A percentile compares a stretch with the other conserved stretches of the same genome.
These are phyloP conservation scores for Monilinia aucupariae DNA, from an alignment of 2,329 filamentous ascomycete species.

Conservation along the genomic window DNA sequence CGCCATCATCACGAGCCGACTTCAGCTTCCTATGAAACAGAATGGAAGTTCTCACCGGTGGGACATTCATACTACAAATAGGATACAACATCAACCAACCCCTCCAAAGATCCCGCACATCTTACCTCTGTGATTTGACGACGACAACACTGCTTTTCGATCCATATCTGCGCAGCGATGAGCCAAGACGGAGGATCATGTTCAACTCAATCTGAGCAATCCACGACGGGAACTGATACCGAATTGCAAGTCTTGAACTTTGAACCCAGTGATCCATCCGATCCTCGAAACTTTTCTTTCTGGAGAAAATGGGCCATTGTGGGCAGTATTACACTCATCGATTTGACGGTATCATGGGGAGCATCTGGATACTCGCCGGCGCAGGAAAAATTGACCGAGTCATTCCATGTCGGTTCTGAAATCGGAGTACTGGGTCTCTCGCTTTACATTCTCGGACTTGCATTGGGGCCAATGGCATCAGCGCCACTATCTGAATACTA, in stretches of 20 bases:
- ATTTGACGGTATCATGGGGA: slow-evolving; percentile 39
- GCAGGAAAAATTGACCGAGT: slow-evolving; percentile 38
- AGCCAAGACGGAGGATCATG: neutral
- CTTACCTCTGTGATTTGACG: neutral
- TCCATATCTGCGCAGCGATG: neutral
- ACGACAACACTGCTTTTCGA: neutral
- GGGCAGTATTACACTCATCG: slow-evolving; percentile 32
- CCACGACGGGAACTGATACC: neutral
- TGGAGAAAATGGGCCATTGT: slow-evolving; percentile 37
- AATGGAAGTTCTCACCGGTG: neutral
- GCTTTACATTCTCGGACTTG: slow-evolving; percentile 44
- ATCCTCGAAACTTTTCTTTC: slow-evolving; percentile 35
- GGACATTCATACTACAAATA: neutral
- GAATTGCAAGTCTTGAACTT: slow-evolving; percentile 9
- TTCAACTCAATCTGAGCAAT: neutral
- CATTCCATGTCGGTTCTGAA: slow-evolving; percentile 39
- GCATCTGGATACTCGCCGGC: slow-evolving; percentile 45
- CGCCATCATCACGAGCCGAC: neutral
- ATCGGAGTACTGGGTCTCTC: slow-evolving; percentile 42
- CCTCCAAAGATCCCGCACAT: neutral
- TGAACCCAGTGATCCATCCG: slow-evolving; percentile 19
- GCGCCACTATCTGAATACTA: slow-evolving; percentile 40
- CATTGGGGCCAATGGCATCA: slow-evolving; percentile 36
- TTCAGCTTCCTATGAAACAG: neutral
- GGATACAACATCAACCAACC: neutral